Percentiles rank a stretch among this genome's conserved stretches.
These are phyloP conservation scores for Beauveria sp. DNA, from an alignment of 2,329 filamentous ascomycete species.

Conservation along the genomic window DNA sequence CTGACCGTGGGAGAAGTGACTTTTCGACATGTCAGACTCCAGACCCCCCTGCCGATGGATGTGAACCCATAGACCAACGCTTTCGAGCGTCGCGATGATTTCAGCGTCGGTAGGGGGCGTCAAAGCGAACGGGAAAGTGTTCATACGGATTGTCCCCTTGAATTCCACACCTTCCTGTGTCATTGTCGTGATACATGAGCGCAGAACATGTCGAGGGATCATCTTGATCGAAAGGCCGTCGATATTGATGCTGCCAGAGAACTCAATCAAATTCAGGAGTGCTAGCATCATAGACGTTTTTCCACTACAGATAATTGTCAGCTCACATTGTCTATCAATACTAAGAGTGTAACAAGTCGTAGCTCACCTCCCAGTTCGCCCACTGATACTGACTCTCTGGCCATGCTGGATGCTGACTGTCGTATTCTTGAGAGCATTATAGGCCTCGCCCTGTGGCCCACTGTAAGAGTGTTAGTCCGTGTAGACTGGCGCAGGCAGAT, in stretches of 20 bases:
- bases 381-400: slow-evolving; percentile 17
- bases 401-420: slow-evolving; percentile 14
- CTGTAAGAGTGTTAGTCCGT: not conserved
- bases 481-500: no score
- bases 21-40: slow-evolving; percentile 2
- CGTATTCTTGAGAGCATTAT: slow-evolving; percentile 9
- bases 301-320: not conserved
- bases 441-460: not conserved
- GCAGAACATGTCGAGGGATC: slow-evolving; percentile 31
- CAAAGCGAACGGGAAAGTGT: slow-evolving; percentile 20
- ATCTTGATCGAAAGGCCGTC: slow-evolving; percentile 32
- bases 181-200: slow-evolving; percentile 33
- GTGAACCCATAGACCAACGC: slow-evolving; percentile 11
- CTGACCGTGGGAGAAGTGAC: slow-evolving; percentile 13
- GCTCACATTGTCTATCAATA: no score
- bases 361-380: slow-evolving; percentile 15
- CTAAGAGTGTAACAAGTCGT: no score
- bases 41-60: slow-evolving; percentile 11
- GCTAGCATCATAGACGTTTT: not conserved
- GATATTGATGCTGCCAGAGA: slow-evolving; percentile 26
- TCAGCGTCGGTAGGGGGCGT: not conserved
- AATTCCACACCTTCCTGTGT: slow-evolving; percentile 39
- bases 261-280: not conserved
- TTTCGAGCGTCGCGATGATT: not conserved
- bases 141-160: slow-evolving; percentile 33